A percentile compares a stretch with the other conserved stretches of the same genome.
These are phyloP conservation scores for Diaporthe longicolla DNA, from an alignment of 2,329 filamentous ascomycete genomes.

Conservation along the genomic window DNA sequence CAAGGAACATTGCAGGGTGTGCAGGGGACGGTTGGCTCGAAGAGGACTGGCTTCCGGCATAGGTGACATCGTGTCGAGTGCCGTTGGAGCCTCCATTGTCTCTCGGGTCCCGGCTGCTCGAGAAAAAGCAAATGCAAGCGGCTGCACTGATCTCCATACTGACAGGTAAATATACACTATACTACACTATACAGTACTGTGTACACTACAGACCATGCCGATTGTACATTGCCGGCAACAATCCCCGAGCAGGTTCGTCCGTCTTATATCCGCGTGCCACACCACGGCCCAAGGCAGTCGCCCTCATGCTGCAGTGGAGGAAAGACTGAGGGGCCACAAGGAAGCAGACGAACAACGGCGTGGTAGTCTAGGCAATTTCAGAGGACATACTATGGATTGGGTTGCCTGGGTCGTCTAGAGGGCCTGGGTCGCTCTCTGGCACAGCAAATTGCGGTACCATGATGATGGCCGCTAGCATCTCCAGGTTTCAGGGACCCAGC, in stretches of 20 bases:
- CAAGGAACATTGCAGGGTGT: constrained; percentile 1
- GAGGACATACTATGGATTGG: background rate
- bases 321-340: too few relatives aligned
- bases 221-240: background rate
- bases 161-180: constrained; percentile 8
- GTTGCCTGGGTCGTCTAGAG: background rate
- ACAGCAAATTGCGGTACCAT: constrained; percentile 22
- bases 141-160: constrained; percentile 32
- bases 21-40: background rate
- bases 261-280: constrained; percentile 16
- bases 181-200: too few relatives aligned
- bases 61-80: constrained; percentile 24
- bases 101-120: constrained; percentile 23
- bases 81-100: constrained; percentile 28
- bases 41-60: constrained; percentile 30
- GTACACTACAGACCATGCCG: background rate
- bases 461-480: constrained; percentile 22
- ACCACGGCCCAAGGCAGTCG: background rate
- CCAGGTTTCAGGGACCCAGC: constrained; percentile 25
- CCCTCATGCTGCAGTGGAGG: background rate
- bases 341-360: too few relatives aligned
- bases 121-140: constrained; percentile 21
- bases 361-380: background rate
- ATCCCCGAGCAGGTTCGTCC: constrained; percentile 1
- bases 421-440: background rate